Conservation (phyloP, 2,329 filamentous ascomycete genomes). For the Lasiodiplodia hormozganensis region DNA sequence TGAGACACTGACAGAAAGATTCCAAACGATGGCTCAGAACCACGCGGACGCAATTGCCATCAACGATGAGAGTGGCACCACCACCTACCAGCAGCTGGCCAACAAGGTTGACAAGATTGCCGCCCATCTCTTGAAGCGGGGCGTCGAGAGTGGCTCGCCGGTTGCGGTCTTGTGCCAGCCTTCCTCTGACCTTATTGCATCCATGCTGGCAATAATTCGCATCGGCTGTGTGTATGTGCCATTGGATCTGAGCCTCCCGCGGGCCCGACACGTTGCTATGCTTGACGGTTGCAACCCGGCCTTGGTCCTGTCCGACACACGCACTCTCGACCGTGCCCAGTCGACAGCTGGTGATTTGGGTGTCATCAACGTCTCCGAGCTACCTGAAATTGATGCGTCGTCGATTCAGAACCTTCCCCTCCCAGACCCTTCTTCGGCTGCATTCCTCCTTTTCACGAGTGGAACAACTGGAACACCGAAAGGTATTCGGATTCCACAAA, state of each 20-base stretch:
- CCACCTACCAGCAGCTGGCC: too few species aligned
- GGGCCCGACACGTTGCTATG: slow-evolving; percentile 24
- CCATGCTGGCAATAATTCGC: slow-evolving; percentile 36
- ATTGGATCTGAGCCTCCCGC: slow-evolving; percentile 30
- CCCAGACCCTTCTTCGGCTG: background rate
- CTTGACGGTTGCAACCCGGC: background rate
- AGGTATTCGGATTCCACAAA: slow-evolving; percentile 47
- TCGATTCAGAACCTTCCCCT: too few species aligned
- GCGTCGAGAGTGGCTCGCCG: background rate
- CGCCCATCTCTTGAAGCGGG: slow-evolving; percentile 32
- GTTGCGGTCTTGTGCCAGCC: slow-evolving; percentile 54
- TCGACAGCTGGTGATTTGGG: too few species aligned
- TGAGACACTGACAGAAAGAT: too few species aligned
- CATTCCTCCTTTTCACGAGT: slow-evolving; percentile 31
- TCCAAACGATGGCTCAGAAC: too few species aligned
- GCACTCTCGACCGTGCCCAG: background rate
- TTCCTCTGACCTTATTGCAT: slow-evolving; percentile 41
- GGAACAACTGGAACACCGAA: slow-evolving; percentile 33
- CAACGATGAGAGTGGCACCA: too few species aligned
- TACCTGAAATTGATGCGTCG: background rate
- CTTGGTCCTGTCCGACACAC: background rate
- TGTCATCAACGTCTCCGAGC: too few species aligned
- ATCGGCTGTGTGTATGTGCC: slow-evolving; percentile 33
- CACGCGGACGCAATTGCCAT: too few species aligned
- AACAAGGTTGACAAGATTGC: too few species aligned